A percentile compares a stretch with the other conserved stretches of the same genome.
Conservation (phyloP, 2,329 filamentous ascomycete species). For the Pezicula rhizophila region DNA sequence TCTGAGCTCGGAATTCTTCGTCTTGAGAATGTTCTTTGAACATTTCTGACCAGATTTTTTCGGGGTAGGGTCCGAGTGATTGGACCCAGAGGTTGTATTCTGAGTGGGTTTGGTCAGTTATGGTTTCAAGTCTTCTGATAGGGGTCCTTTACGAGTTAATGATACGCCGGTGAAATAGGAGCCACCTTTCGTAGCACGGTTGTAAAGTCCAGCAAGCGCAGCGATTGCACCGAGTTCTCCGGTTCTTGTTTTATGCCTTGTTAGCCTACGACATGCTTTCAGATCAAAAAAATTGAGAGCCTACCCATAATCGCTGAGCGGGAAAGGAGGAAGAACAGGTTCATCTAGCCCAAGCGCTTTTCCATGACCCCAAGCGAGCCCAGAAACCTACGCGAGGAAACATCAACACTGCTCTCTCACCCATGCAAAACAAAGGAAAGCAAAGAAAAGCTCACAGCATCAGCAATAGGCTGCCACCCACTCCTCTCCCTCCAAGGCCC, state of each 20-base stretch:
- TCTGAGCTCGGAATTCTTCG: constrained; percentile 3
- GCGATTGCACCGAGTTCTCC: constrained; percentile 64
- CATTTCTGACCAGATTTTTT: constrained; percentile 38
- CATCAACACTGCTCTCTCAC: no score
- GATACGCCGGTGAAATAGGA: constrained; percentile 58
- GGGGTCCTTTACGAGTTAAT: constrained; percentile 35
- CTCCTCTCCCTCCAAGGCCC: constrained; percentile 58
- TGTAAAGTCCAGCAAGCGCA: constrained; percentile 55
- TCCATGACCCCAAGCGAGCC: constrained; percentile 53
- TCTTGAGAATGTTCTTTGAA: neutral
- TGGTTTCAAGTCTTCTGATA: no score
- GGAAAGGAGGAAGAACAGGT: constrained; percentile 55
- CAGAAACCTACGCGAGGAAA: constrained; percentile 41
- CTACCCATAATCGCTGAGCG: no score
- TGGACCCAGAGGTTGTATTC: constrained; percentile 56
- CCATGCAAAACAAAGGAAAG: no score
- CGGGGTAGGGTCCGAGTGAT: constrained; percentile 48
- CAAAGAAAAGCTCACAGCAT: constrained; percentile 24
- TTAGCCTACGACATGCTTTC: no score
- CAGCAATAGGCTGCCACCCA: constrained; percentile 69
- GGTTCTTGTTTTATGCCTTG: constrained; percentile 34
- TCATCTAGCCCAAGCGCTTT: constrained; percentile 50
- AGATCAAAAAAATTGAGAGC: no score
- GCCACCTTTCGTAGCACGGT: constrained; percentile 53
- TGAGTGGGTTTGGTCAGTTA: no score